These are phyloP conservation scores for Psilocybe subaeruginosa DNA, from an alignment of 768 basidiomycete genomes.

Conservation along the genomic window DNA sequence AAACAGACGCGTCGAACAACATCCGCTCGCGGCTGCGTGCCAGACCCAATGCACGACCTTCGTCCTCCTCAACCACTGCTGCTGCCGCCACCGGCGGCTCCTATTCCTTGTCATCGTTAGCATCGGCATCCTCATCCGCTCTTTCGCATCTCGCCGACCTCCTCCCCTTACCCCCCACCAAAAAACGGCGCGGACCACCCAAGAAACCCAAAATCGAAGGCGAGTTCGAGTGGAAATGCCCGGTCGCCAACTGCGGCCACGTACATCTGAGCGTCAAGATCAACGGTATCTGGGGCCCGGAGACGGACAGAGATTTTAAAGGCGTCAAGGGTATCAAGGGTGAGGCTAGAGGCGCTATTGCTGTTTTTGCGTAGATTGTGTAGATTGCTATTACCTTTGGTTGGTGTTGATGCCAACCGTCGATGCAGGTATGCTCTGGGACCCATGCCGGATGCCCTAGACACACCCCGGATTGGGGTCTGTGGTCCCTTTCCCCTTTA, in stretches of 20 bases:
- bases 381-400: neutral
- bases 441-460: no score
- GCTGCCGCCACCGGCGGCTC: slow-evolving; percentile 3
- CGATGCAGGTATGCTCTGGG: no score
- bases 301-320: slow-evolving; percentile 36
- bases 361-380: slow-evolving; percentile 39
- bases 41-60: slow-evolving; percentile 25
- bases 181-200: slow-evolving; percentile 23
- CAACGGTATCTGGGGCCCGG: slow-evolving; percentile 63
- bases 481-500: no score
- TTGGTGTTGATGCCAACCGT: no score
- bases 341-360: slow-evolving; percentile 41
- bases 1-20: slow-evolving; percentile 28
- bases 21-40: slow-evolving; percentile 66
- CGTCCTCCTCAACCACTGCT: slow-evolving; percentile 1
- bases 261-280: slow-evolving; percentile 61
- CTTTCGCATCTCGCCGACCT: neutral
- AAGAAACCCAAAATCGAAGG: slow-evolving; percentile 47
- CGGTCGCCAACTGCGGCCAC: slow-evolving; percentile 57
- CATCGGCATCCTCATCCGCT: slow-evolving; percentile 10
- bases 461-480: no score
- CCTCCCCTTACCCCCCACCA: slow-evolving; percentile 19
- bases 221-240: slow-evolving; percentile 64
- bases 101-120: slow-evolving; percentile 1
- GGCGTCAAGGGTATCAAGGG: slow-evolving; percentile 23